Evolutionary conservation across 345 rosid genomes (phyloP), one percentile per base, ranked within the genome.

Genomic region (Conringia planisiliqua): DNA sequence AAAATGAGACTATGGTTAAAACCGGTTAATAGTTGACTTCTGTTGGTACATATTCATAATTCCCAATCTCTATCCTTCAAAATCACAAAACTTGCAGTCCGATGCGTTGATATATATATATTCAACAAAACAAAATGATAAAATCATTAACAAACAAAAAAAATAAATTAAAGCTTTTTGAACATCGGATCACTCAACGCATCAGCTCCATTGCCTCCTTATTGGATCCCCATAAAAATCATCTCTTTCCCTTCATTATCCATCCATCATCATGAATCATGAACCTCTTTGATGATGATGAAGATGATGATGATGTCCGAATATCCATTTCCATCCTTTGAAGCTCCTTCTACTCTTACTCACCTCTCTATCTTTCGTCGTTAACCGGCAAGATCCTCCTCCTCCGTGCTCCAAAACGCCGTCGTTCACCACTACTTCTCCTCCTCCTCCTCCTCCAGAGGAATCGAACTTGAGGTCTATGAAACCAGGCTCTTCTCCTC

Each of bases 251-350:
- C 30, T 44, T 58, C 44, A 58, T 1, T 42, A 38, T 20, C 26
- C 59, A 47, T 59, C 32, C 14, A 57, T 33, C 27, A 58, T 30
- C 36, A 64, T 65, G 10, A 33, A 6, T 22, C 46, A 42, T 43
- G 65, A 77, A 29, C 40, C 62, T 58, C 57, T 47, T 0, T 58
- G 43, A 67, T 75, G 78, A 54, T 62, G 73, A 27, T 13, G 77
- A 47, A 29, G 63, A 51, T 20, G 66, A 8, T 62, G 85, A 69
- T 78, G 88, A 58, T 86, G 87, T 80, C 88, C 80, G 85, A 95
- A 92, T 17, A 92, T 86, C 99, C 99, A 92, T 44, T 86, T 83
- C 97, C 97, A 92, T 5, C 99, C 96, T 78, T 83, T 92, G 83
- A 95, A 92, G 78, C 96, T 95, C 56, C 68, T 90, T 59, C 90